Evolutionary conservation across 202 grass and related monocot species (phyloP), one percentile per base, ranked within the genome.

Genomic region (Panicum hallii): DNA sequence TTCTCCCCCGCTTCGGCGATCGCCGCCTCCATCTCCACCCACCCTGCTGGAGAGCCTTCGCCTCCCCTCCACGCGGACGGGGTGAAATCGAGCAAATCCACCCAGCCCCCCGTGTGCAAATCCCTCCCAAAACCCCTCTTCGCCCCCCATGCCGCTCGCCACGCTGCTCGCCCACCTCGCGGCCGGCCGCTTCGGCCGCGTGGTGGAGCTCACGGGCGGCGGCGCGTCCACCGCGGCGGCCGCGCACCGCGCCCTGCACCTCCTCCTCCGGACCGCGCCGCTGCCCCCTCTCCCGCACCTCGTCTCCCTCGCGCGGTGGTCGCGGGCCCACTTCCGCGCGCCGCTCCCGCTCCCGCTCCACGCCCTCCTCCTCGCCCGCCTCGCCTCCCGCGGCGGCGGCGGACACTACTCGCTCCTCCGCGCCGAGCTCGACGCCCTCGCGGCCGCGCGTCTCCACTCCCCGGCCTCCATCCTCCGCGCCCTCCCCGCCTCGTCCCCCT

Each of bases 311-410:
- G 75, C 67, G 57, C 81, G 90, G 12, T 88, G 90, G 81, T 88
- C 87, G 0, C 78, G 77, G 60, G 56, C 23, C 75, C 74, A 84
- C 85, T 84, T 95, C 89, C 83, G 83, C 75, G 55, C 73, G 20
- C 70, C 88, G 65, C 90, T 92, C 15, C 93, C 84, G 38, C 84
- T 92, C 68, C 74, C 1, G 11, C 81, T 92, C 55, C 92, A 94
- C 66, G 85, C 58, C 63, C 72, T 89, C 14, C 90, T 85, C 83
- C 83, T 92, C 12, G 70, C 82, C 57, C 78, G 75, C 53, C 93
- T 90, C 72, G 83, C 75, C 32, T 84, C 83, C 48, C 56, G n/a
- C 20, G 19, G 63, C 62, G 70, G 84, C 19, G 69, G 77, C 9
- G 36, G 36, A 32, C 83, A 75, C 65, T 45, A 89, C 75, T 57